Base-by-base conservation (phyloP, 768 basidiomycete genomes). In the Baorangia bicolor region DNA sequence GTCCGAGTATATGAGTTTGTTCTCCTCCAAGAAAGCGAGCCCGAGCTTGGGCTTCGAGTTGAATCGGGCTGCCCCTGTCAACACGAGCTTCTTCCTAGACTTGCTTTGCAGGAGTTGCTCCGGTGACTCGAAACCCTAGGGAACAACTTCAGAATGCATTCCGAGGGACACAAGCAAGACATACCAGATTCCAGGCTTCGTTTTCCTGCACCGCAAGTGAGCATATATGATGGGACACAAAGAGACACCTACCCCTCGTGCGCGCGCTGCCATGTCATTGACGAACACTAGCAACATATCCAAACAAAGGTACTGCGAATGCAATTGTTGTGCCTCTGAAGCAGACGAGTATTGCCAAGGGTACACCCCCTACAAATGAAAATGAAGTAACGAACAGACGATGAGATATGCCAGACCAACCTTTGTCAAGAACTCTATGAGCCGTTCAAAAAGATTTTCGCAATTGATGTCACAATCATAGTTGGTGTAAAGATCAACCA, bases 401-500 rank as follows among this genome's bases (percentile, higher is more conserved):
- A 37, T 33, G 23, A 52, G 14, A n/a, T 8, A 12, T 34, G 16
- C 10, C 33, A 23, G 38, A 59, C 77, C 53, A 62, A 93, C 94
- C 78, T 91, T 89, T 8, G 92, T 91, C 60, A 94, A 74, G 70
- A 98, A 97, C 25, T 88, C 90, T 56, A 95, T 76, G 21, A 98
- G 74, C 16, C 92, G 80, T 68, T 98, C 95, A 63, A 95, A 96
- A 53, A 98, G 73, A 69, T 98, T 96, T 75, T 98, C 97, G 70
- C 92, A 94, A 66, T 98, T 96, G 60, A 90, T 85, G 65, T 97
- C 94, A 66, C 94, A 98, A 68, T 99, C 97, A 71, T 98, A 99
- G 70, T 98, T 99, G 51, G 86, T 81, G 75, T 93, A 99, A 14
- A 97, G 77, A 65, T 98, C 94, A 43, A 96, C 92, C 90, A 97